Percentiles rank a stretch among this genome's conserved stretches.
These are phyloP conservation scores for Penicillium desertorum DNA, from an alignment of 495 filamentous ascomycete species.

Conservation along the genomic window DNA sequence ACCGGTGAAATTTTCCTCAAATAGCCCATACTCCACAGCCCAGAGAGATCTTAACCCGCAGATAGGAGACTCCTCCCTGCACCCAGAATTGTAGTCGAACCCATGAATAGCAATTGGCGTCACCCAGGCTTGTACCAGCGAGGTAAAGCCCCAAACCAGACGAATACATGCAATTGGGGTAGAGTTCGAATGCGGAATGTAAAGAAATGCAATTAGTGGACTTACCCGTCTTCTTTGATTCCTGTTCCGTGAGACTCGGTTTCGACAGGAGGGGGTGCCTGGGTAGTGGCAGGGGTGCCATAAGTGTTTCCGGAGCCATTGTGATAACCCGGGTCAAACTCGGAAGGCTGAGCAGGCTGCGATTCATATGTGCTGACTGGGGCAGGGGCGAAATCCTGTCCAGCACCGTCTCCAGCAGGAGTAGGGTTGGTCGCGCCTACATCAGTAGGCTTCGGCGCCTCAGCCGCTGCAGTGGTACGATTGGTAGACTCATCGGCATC, in stretches of 20 bases:
- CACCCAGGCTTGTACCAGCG: constrained; percentile 8
- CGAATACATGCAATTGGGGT: constrained; percentile 6
- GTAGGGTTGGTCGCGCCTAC: constrained; percentile 22
- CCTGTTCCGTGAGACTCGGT: constrained; percentile 55
- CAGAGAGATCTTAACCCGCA: neutral
- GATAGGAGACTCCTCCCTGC: neutral
- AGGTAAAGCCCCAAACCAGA: constrained; percentile 11
- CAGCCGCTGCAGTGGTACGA: constrained; percentile 37
- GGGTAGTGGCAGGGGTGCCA: constrained; percentile 41
- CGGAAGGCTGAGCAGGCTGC: constrained; percentile 42
- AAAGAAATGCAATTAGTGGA: constrained; percentile 33
- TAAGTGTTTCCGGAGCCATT: constrained; percentile 63
- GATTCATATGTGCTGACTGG: constrained; percentile 43
- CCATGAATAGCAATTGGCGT: constrained; percentile 22
- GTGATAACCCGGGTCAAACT: constrained; percentile 54
- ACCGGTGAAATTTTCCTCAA: neutral
- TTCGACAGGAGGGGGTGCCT: constrained; percentile 32
- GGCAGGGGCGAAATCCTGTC: constrained; percentile 35
- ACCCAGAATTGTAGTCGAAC: constrained; percentile 9
- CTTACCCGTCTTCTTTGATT: constrained; percentile 99
- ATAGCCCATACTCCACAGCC: constrained; percentile 6
- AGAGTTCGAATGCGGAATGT: constrained; percentile 18
- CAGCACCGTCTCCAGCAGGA: constrained; percentile 23
- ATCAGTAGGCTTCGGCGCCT: constrained; percentile 33
- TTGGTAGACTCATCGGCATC: constrained; percentile 73